Evolutionary conservation across 495 filamentous ascomycete genomes (phyloP).

Genomic region (Pseudomonodictys pantanalensis): DNA sequence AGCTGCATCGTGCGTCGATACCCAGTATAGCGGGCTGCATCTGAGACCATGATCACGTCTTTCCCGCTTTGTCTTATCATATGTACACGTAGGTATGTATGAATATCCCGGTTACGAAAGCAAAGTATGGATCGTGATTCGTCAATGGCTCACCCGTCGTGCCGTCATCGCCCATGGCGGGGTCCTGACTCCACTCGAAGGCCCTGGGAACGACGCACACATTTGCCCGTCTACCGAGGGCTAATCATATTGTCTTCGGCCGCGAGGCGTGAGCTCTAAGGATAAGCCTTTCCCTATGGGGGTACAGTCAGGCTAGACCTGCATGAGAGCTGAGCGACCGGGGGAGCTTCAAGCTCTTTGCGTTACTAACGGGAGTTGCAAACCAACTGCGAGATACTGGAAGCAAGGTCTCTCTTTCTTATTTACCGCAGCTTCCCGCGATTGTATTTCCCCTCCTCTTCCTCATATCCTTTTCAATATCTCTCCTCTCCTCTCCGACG

Average conservation of each 20-base stretch:
- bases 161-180: conserved; percentile 18
- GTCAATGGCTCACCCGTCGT: conserved; percentile 3
- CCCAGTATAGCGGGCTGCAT: too few species aligned
- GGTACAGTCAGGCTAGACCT: background rate
- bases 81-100: too few species aligned
- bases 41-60: background rate
- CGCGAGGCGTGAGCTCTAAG: background rate
- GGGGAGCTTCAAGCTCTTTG: conserved; percentile 32
- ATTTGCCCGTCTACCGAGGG: background rate
- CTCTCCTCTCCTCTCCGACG: conserved; percentile 3
- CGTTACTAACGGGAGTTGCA: conserved; percentile 30
- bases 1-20: too few species aligned
- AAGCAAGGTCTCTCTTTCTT: background rate
- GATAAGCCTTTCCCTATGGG: background rate
- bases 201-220: too few species aligned
- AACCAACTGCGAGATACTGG: conserved; percentile 20
- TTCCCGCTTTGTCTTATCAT: conserved; percentile 9
- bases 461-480: conserved; percentile 11
- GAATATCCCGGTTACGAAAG: conserved; percentile 30
- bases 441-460: conserved; percentile 9
- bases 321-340: conserved; percentile 4
- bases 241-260: conserved; percentile 7
- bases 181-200: conserved; percentile 11
- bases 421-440: conserved; percentile 23
- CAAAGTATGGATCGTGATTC: conserved; percentile 13